Base-by-base conservation (phyloP, 495 filamentous ascomycete species). In the Aspergillus incahuasiensis region DNA sequence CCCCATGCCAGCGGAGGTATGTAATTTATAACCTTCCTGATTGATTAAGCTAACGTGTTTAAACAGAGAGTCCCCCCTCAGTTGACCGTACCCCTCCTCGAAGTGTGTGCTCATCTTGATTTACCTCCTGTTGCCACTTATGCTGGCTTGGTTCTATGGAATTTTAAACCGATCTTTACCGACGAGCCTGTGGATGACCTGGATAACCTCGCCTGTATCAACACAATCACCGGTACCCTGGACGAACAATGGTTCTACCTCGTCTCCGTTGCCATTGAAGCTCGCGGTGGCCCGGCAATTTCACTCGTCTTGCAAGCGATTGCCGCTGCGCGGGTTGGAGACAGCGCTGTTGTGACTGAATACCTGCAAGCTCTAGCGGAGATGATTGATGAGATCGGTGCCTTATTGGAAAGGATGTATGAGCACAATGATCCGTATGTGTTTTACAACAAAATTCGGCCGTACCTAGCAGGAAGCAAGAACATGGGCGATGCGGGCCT, bases 71-170 rank as follows among this genome's bases (percentile, higher is more conserved):
- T 99, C 50, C 94, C 94, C 42, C 85, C 90, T 16, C 75, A 89
- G 57, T 81, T 99, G 55, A 89, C 92, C 12, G 81, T 90, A 24
- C 94, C 94, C 5, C 82, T 95, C 61, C 79, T 94, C 22, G 64
- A 84, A 61, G 80, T 92, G 16, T 97, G 90, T 57, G 74, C 82
- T 24, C 82, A 87, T 54, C 84, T 99, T 19, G 90, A 96, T 57
- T 74, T 99, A 40, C 91, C 91, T 18, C 89, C 92, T 2, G 94
- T 99, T 28, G 95, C 94, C 49, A 97, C 95, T 28, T 99, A 97
- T 65, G 89, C 94, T 9, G 89, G 86, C 18, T 82, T 96, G 8
- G 89, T 86, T 55, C 79, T 99, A 28, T 99, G 95, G 94, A 99
- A 99, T 70, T 97, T 88, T 76, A 90, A 88, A 69, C 87, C 91